Evolutionary conservation across 371 early-diverging fungal genomes (phyloP), one percentile per base, ranked within the genome.

Genomic region (Mortierella sp.): DNA sequence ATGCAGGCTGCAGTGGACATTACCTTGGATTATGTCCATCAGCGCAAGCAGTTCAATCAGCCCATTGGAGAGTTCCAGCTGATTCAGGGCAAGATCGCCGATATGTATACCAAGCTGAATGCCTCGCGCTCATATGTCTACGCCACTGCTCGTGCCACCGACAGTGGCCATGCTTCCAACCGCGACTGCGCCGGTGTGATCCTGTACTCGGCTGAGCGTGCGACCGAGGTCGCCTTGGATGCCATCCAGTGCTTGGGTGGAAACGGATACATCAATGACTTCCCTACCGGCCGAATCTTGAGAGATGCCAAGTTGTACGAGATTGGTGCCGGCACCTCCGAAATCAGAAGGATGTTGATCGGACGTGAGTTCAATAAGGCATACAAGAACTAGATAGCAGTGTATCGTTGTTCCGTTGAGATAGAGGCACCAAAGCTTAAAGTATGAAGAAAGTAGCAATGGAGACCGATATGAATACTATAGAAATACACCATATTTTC

Each of bases 281-380:
- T 89, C 79, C 91, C 93, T 3, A 91, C 95, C 3, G 97, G 97
- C n/a, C 89, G 98, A 31, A 85, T 97, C 51, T 80, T 98, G 59
- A 88, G 98, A 41, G 98, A 98, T 80, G 97, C 97, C 27, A 98
- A 97, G 82, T 84, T 98, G 16, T 98, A 98, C 79, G 98, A 98
- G 82, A 98, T 98, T 80, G 98, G 98, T 54, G 98, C 98, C 27
- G 98, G 98, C 50, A 98, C 98, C 23, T 93, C 93, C 64, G 98
- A 98, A 82, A 95, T 98, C 80, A 90, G 98, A 64, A 86, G 98
- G n/a, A 94, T 97, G 95, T 80, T 98, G 62, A 98, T 97, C 79
- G 98, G 88, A 55, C 82, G 92, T 45, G 90, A 88, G 68, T 87
- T 90, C 81, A 89, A 91, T 80, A 89, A 89, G 73, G 81, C 73